Evolutionary conservation across 2,329 filamentous ascomycete species (phyloP).

Genomic region (Colletotrichum sp.): DNA sequence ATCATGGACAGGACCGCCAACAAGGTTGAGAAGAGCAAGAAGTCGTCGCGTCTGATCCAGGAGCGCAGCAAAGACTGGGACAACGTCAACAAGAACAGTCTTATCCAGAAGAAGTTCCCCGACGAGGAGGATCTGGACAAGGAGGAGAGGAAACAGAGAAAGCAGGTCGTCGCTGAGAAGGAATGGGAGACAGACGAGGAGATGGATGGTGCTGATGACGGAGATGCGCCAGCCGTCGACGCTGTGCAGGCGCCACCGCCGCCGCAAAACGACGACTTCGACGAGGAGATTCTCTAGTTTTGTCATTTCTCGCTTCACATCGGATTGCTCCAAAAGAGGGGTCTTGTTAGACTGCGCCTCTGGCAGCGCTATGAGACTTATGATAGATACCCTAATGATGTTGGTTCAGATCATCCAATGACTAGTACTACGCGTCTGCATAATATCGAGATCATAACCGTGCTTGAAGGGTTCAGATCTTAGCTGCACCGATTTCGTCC

Average conservation of each 20-base stretch:
- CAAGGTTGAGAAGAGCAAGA: constrained; percentile 62
- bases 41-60: constrained; percentile 51
- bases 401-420: neutral
- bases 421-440: neutral
- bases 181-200: constrained; percentile 39
- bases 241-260: neutral
- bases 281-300: constrained; percentile 21
- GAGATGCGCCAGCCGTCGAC: neutral
- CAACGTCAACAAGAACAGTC: constrained; percentile 53
- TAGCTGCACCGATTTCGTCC: neutral
- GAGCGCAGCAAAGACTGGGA: constrained; percentile 62
- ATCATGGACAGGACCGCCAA: constrained; percentile 62
- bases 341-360: neutral
- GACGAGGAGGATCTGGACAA: constrained; percentile 27
- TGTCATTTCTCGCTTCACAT: neutral
- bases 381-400: constrained; percentile 21
- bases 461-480: neutral
- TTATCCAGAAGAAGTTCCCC: constrained; percentile 10
- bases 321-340: neutral
- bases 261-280: constrained; percentile 11
- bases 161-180: constrained; percentile 24
- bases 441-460: neutral
- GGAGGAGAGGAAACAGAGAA: constrained; percentile 21
- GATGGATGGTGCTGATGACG: constrained; percentile 32
- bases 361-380: constrained; percentile 18